Conservation (phyloP, 441 rosid genomes). For the Gossypium gossypioides region DNA sequence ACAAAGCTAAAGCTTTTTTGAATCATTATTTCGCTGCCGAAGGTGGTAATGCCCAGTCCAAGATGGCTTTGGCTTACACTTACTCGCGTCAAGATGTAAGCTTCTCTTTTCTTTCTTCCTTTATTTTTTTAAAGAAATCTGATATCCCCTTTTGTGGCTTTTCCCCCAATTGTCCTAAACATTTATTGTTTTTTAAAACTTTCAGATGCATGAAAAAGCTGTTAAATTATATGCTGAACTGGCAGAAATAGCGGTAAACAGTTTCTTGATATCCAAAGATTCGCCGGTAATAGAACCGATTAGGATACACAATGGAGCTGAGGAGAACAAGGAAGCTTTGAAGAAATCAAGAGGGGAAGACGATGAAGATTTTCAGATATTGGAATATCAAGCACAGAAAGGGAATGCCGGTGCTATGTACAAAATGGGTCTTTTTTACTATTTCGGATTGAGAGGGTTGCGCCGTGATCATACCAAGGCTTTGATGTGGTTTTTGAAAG, state of each 20-base stretch:
- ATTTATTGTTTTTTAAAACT: conserved; percentile 7
- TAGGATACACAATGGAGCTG: conserved; percentile 86
- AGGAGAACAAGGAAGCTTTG: conserved; percentile 85
- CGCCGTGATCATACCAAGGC: conserved; percentile 86
- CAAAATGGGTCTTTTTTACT: conserved; percentile 76
- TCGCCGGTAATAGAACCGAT: conserved; percentile 82
- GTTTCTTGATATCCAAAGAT: conserved; percentile 86
- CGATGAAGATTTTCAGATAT: conserved; percentile 92
- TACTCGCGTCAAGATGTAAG: conserved; percentile 84
- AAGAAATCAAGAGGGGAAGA: conserved; percentile 90
- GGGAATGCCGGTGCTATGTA: conserved; percentile 87
- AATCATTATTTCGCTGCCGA: conserved; percentile 65
- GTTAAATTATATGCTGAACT: conserved; percentile 71
- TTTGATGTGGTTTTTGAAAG: conserved; percentile 72
- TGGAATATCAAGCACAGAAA: conserved; percentile 94
- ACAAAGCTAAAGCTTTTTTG: conserved; percentile 60
- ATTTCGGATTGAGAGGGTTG: conserved; percentile 94
- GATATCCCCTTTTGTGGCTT: background rate
- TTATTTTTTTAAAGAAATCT: background rate
- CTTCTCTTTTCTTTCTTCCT: background rate
- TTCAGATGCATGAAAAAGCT: conserved; percentile 80
- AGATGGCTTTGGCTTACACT: conserved; percentile 83
- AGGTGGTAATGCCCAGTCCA: conserved; percentile 80
- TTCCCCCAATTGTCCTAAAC: background rate
- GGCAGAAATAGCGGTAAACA: conserved; percentile 88